These are phyloP conservation scores for Simplicillium aogashimaense DNA, from an alignment of 2,329 filamentous ascomycete genomes.

Conservation along the genomic window DNA sequence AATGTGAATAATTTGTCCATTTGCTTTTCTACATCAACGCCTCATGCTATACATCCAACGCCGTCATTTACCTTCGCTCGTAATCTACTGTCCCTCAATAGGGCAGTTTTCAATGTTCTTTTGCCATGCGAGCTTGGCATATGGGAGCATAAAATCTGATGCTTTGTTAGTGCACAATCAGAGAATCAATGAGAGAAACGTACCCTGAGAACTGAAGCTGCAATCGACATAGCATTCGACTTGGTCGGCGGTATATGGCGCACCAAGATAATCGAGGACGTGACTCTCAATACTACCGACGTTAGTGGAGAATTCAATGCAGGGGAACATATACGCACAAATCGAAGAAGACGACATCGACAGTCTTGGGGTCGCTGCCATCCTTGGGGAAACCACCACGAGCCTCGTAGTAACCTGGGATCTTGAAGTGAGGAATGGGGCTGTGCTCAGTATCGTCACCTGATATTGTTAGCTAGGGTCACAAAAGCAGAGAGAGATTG, in stretches of 20 bases:
- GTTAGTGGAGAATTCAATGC: background rate
- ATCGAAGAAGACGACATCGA: conserved; percentile 45
- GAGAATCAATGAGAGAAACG: background rate
- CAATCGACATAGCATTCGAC: conserved; percentile 28
- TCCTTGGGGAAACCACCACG: conserved; percentile 35
- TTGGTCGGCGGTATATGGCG: conserved; percentile 20
- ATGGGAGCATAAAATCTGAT: conserved; percentile 26
- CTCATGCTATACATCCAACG: background rate
- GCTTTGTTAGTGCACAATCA: conserved; percentile 2
- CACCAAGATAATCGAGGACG: conserved; percentile 25
- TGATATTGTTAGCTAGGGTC: conserved; percentile 9
- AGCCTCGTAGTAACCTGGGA: conserved; percentile 40
- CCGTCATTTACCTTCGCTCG: too few species aligned
- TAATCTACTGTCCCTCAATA: conserved; percentile 6
- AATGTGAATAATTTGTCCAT: background rate
- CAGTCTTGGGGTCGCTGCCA: conserved; percentile 28
- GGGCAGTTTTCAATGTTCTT: conserved; percentile 24
- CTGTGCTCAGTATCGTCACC: conserved; percentile 46
- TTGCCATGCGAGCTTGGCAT: conserved; percentile 26
- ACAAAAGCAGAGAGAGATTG: background rate
- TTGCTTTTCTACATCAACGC: background rate
- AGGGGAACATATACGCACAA: conserved; percentile 24
- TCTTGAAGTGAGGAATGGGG: conserved; percentile 31
- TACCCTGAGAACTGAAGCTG: conserved; percentile 26
- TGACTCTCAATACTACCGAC: conserved; percentile 24